phyloP scores from a whole-genome alignment of 2,329 filamentous ascomycete species.

The Exophiala xenobiotica region DNA sequence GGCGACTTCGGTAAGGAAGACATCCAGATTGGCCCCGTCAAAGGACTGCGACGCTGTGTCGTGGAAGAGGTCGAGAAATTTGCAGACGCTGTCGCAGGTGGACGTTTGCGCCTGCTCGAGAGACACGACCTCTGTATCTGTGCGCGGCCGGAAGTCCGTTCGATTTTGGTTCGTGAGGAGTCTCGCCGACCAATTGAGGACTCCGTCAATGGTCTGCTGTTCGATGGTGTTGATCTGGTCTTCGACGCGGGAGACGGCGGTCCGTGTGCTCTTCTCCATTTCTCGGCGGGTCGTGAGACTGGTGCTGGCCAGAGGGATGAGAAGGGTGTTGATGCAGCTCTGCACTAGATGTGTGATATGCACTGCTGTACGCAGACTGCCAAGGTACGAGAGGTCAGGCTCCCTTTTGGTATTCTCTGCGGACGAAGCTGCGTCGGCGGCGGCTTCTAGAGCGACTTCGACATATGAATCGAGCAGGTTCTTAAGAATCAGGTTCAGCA shows the following conservation, averaged over 20 bases:
- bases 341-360: slow-evolving; percentile 91
- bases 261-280: slow-evolving; percentile 79
- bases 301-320: slow-evolving; percentile 82
- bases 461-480: slow-evolving; percentile 84
- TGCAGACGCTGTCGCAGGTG: slow-evolving; percentile 77
- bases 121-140: slow-evolving; percentile 61
- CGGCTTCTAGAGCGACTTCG: slow-evolving; percentile 64
- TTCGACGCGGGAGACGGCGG: slow-evolving; percentile 75
- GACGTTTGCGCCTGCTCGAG: slow-evolving; percentile 79
- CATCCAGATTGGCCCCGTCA: slow-evolving; percentile 78
- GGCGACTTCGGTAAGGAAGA: slow-evolving; percentile 81
- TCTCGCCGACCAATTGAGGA: slow-evolving; percentile 72
- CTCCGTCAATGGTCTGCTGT: slow-evolving; percentile 68
- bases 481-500: slow-evolving; percentile 78
- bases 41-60: slow-evolving; percentile 66
- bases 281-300: slow-evolving; percentile 87
- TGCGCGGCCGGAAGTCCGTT: slow-evolving; percentile 83
- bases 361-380: slow-evolving; percentile 74
- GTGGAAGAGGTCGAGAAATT: slow-evolving; percentile 71
- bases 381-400: slow-evolving; percentile 82
- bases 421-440: slow-evolving; percentile 70
- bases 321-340: slow-evolving; percentile 83
- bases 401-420: slow-evolving; percentile 80
- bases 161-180: slow-evolving; percentile 78
- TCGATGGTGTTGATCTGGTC: slow-evolving; percentile 74